Evolutionary conservation across 805 yeast genomes (phyloP), one percentile per base, ranked within the genome.

Genomic region (Candida patagonica): DNA sequence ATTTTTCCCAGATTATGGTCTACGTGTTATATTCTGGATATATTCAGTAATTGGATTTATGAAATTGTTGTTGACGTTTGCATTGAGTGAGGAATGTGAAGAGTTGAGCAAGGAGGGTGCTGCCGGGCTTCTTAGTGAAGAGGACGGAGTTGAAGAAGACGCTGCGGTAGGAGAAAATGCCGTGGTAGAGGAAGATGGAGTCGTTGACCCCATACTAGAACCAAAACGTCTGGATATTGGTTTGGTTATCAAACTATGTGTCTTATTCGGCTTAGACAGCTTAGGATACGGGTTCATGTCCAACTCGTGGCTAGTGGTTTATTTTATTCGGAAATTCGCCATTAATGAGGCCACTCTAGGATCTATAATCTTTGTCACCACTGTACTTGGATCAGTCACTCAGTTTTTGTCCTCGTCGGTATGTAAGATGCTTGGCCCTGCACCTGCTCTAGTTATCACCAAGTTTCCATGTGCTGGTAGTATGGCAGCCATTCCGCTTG

Each of bases 251-350:
- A 47, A 42, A 32, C 44, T 52, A 30, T 42, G 48, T 30, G 26
- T 51, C 17, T 43, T 62, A 13, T 88, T 87, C 54, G 83, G 84
- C 77, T 54, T 84, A 23, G 96, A 87, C 58, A 85, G 95, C 1
- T 68, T 87, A 37, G 96, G 94, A 0, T 77, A 76, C 47, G 95
- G 96, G 1, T 81, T 87, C 59, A 81, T 86, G 86, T 78, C 94
- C 2, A 67, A 78, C 33, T 80, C 95, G 1, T 88, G 96, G 96
- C 69, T 81, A 31, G 85, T 86, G 29, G 87, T 80, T 56, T 87
- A 83, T 60, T 79, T 84, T 64, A 73, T 76, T 41, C 70, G 68
- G 26, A 58, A 64, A 10, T 86, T 79, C 50, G 48, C 57, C 1
- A 60, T 75, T 22, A 57, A 76, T 1, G 76, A 87, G 2, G 60